A percentile compares a stretch with the other conserved stretches of the same genome.
Evolutionary conservation across 2,329 filamentous ascomycete genomes (phyloP).

Genomic region (Corinectria fuckeliana): DNA sequence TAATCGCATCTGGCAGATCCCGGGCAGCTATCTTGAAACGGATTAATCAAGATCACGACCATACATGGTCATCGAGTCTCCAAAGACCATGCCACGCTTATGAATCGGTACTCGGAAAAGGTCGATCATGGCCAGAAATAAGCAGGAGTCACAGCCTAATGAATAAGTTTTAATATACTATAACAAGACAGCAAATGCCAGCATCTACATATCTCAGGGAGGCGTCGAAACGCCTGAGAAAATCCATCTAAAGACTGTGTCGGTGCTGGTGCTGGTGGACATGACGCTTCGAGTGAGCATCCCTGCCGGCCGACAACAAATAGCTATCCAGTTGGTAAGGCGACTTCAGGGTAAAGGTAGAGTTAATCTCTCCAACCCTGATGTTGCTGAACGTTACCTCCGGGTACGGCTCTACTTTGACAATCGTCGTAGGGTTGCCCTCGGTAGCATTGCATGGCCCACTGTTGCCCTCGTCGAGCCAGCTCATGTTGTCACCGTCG

Average conservation of each 20-base stretch:
- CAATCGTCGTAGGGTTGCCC: slow-evolving; percentile 57
- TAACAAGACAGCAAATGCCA: no score
- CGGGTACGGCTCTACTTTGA: slow-evolving; percentile 53
- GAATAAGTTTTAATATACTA: no score
- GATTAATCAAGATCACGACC: no score
- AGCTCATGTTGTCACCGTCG: slow-evolving; percentile 56
- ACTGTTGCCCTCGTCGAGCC: slow-evolving; percentile 55
- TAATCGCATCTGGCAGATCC: no score
- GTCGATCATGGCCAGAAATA: no score
- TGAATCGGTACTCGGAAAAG: no score
- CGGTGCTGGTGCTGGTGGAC: slow-evolving; percentile 10
- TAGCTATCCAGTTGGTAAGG: neutral
- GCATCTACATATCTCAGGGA: no score
- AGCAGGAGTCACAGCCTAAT: no score
- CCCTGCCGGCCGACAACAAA: neutral
- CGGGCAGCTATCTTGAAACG: no score
- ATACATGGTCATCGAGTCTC: no score
- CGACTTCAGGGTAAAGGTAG: slow-evolving; percentile 40
- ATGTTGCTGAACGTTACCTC: slow-evolving; percentile 63
- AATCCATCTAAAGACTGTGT: neutral
- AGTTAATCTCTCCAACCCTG: slow-evolving; percentile 66
- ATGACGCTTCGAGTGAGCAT: slow-evolving; percentile 11
- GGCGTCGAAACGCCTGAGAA: no score
- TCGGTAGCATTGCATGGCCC: slow-evolving; percentile 62
- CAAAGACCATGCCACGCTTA: no score